phyloP scores from a whole-genome alignment of 139 green algal genomes.

The Chlorella vulgaris region DNA sequence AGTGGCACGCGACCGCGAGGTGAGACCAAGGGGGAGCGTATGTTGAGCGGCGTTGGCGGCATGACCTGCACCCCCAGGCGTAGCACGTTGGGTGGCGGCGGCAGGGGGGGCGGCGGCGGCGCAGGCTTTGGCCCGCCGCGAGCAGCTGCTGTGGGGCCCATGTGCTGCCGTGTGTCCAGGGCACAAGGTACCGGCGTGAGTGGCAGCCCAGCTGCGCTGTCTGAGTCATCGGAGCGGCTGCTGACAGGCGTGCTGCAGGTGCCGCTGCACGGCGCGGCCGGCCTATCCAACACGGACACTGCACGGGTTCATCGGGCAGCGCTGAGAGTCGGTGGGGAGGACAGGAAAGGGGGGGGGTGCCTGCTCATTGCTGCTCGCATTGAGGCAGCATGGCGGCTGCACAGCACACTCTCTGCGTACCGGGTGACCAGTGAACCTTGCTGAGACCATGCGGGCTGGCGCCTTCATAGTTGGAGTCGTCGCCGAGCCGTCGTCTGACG shows the following conservation, averaged over 20 bases:
- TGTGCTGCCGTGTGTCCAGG: neutral
- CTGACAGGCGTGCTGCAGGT: conserved; percentile 20
- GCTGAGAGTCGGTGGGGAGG: too few relatives aligned
- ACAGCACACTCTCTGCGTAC: neutral
- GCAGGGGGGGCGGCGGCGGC: conserved; percentile 7
- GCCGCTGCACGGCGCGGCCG: neutral
- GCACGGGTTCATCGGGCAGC: too few relatives aligned
- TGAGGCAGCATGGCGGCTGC: neutral
- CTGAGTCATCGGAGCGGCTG: neutral
- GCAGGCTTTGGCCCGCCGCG: neutral
- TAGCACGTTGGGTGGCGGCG: neutral
- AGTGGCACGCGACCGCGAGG: neutral
- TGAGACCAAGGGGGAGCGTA: neutral
- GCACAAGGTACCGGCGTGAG: conserved; percentile 12
- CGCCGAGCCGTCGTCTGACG: too few relatives aligned
- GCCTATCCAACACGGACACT: conserved; percentile 2
- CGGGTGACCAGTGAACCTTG: neutral
- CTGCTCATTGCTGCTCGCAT: neutral
- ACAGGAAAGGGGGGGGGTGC: too few relatives aligned
- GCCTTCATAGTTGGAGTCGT: too few relatives aligned
- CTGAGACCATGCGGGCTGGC: neutral
- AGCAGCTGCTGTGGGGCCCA: neutral
- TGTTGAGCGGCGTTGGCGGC: neutral
- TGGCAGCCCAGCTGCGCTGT: neutral
- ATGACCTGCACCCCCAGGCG: conserved; percentile 24